Evolutionary conservation across 768 basidiomycete genomes (phyloP).

Genomic region (Russula sp.): DNA sequence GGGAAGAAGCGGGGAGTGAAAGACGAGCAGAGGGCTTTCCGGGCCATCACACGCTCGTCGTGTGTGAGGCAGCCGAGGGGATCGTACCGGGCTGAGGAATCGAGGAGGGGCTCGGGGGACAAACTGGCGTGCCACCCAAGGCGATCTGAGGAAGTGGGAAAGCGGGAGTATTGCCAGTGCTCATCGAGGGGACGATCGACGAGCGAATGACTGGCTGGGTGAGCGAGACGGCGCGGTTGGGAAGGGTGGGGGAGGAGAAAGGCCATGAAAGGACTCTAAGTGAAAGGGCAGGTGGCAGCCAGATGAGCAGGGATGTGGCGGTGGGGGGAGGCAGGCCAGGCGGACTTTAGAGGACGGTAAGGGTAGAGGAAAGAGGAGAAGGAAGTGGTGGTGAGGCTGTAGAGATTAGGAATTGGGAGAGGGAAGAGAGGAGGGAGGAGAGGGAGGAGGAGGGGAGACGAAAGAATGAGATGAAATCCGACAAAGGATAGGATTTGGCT

Average conservation of each 20-base stretch:
- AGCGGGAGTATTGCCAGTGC: background rate
- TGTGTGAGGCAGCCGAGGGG: slow-evolving; percentile 17
- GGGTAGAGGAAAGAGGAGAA: background rate
- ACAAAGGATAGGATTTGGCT: slow-evolving; percentile 21
- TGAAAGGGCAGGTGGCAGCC: slow-evolving; percentile 11
- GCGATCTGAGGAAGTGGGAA: slow-evolving; percentile 14
- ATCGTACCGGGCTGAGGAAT: slow-evolving; percentile 15
- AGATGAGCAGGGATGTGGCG: slow-evolving; percentile 12
- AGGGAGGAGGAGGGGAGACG: background rate
- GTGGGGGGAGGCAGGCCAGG: slow-evolving; percentile 6
- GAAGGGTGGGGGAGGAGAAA: slow-evolving; percentile 2
- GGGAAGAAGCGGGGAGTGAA: slow-evolving; percentile 9
- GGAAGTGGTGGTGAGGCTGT: background rate
- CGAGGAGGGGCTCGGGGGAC: background rate
- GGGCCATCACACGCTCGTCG: background rate
- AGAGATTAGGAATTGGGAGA: background rate
- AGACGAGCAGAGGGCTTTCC: slow-evolving; percentile 5
- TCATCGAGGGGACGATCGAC: background rate
- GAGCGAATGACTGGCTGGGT: background rate
- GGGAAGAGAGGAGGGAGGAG: background rate
- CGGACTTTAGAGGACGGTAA: slow-evolving; percentile 19
- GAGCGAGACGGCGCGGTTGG: background rate
- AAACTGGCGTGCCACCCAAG: slow-evolving; percentile 1
- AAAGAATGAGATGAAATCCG: slow-evolving; percentile 17
- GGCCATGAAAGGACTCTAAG: background rate